Conservation (phyloP, 306 rosid genomes). For the Trifolium pratense region DNA sequence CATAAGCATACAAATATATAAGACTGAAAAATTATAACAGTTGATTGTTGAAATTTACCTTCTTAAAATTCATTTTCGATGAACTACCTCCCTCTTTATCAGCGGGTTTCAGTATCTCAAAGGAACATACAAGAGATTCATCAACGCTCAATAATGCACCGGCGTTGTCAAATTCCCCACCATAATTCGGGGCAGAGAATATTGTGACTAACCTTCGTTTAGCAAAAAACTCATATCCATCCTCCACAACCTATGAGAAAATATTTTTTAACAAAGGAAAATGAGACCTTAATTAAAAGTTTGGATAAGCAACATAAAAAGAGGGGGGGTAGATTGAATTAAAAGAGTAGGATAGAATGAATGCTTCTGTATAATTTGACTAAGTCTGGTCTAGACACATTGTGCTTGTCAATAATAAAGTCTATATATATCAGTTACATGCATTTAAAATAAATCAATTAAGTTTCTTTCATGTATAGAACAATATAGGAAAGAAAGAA, state of each 20-base stretch:
- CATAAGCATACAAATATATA: background rate
- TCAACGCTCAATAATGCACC: constrained; percentile 84
- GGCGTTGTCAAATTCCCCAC: constrained; percentile 85
- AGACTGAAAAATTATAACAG: background rate
- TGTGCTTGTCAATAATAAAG: background rate
- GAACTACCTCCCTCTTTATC: constrained; percentile 60
- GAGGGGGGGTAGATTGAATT: background rate
- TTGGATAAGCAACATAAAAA: constrained; percentile 25
- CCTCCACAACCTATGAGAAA: constrained; percentile 79
- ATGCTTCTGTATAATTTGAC: constrained; percentile 2
- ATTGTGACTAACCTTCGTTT: constrained; percentile 76
- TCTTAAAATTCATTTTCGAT: constrained; percentile 53
- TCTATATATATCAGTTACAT: background rate
- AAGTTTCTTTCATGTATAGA: background rate
- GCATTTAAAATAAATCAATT: background rate
- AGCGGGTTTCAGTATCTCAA: constrained; percentile 71
- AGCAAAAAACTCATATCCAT: constrained; percentile 86
- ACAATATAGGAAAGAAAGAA: background rate
- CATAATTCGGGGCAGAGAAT: constrained; percentile 91
- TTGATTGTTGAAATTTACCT: constrained; percentile 51
- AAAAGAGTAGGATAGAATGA: background rate
- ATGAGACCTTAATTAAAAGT: constrained; percentile 3
- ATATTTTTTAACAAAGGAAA: background rate
- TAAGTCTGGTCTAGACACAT: constrained; percentile 8
- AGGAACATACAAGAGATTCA: constrained; percentile 75